Base-by-base conservation (phyloP, 257 asterid genomes). In the Jaltomata sinuosa region DNA sequence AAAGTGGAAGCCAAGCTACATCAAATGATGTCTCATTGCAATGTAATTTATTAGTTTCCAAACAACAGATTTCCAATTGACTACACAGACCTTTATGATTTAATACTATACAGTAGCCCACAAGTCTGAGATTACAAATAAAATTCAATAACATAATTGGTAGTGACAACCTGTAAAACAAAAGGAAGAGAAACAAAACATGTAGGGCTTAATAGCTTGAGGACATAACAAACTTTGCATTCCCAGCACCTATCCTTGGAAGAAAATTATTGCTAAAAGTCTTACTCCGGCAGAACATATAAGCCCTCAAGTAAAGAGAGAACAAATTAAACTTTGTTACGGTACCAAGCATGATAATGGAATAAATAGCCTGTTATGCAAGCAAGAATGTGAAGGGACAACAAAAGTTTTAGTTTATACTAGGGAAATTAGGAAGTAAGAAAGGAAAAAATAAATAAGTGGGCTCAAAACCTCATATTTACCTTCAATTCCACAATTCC, bases 401-500 rank as follows among this genome's bases (percentile, higher is more conserved):
- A 72, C 34, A 74, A 8, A 74, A 42, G 57, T 45, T 45, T 25
- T 40, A 42, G 47, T 55, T 27, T 65, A 21, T 52, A 57, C 49
- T 3, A 49, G 31, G 78, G 64, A 80, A 49, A 57, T 65, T 47
- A 29, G 82, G 67, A 53, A 53, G 77, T 45, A 84, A 69, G 27
- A 62, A 32, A 69, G 83, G 53, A 76, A 27, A 76, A 49, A 74
- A 72, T 25, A 25, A 25, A 45, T 7, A 45, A 42, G 15, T 74
- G 80, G 40, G 59, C 22, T 74, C 83, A 27, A 42, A 68, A 15
- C 38, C n/a, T 57, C 59, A 68, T 80, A 68, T 71, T 86, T 89
- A 94, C 99, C 98, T 96, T 96, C 99, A 89, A 86, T 87, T 45
- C 99, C 99, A 87, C 99, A 96, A 84, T 96, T 96, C 99, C 99